Conservation (phyloP, 2,329 filamentous ascomycete species). For the Teratosphaeria nubilosa region DNA sequence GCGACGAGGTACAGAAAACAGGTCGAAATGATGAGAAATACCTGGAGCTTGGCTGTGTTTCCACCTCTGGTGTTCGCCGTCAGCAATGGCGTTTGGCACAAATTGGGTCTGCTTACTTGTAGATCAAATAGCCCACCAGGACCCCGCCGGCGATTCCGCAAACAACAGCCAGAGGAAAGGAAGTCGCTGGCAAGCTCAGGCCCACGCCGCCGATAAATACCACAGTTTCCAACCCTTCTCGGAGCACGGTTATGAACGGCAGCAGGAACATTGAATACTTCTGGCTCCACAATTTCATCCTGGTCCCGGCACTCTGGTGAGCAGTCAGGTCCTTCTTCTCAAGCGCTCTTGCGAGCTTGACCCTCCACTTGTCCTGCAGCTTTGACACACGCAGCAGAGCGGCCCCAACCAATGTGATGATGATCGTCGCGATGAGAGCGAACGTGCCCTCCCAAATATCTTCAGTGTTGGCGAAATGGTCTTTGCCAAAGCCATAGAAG, state of each 20-base stretch:
- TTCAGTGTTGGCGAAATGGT: conserved; percentile 59
- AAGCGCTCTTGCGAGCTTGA: conserved; percentile 65
- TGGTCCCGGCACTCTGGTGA: conserved; percentile 29
- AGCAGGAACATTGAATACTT: conserved; percentile 80
- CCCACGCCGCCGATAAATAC: conserved; percentile 80
- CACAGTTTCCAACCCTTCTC: conserved; percentile 78
- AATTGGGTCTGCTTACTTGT: conserved; percentile 49
- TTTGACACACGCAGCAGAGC: conserved; percentile 73
- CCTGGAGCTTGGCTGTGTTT: conserved; percentile 56
- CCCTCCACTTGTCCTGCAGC: conserved; percentile 77
- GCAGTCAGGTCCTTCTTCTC: conserved; percentile 41
- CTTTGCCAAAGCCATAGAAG: conserved; percentile 59
- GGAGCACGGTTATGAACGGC: conserved; percentile 77
- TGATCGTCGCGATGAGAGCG: conserved; percentile 60
- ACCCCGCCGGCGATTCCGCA: conserved; percentile 59
- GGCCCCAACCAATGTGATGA: conserved; percentile 73
- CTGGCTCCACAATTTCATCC: conserved; percentile 55
- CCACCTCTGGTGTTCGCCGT: conserved; percentile 39
- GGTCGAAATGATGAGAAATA: conserved; percentile 73
- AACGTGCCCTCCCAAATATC: conserved; percentile 76
- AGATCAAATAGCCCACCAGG: conserved; percentile 62
- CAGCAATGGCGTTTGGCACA: conserved; percentile 4
- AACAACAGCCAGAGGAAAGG: conserved; percentile 69
- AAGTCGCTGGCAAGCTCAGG: conserved; percentile 60
- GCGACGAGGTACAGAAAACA: conserved; percentile 78